phyloP scores from a whole-genome alignment of 2,329 filamentous ascomycete species.

The Stachybotrys echinatus region DNA sequence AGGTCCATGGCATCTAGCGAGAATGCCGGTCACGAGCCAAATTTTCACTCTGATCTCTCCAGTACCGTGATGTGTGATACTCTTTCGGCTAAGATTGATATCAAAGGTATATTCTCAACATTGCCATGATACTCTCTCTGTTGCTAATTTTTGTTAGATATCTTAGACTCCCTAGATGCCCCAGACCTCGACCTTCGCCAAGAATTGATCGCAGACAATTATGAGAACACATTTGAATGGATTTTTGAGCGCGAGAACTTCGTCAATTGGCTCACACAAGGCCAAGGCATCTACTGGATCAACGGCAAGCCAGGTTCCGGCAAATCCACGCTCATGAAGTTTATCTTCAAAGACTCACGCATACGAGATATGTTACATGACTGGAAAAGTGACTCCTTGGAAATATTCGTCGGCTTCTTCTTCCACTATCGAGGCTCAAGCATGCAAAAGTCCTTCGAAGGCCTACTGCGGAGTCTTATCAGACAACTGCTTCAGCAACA shows the following conservation, averaged over 20 bases:
- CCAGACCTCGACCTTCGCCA: background rate
- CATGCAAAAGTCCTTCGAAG: constrained; percentile 1
- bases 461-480: background rate
- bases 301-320: background rate
- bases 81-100: too few relatives aligned
- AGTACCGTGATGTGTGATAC: too few relatives aligned
- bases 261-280: background rate
- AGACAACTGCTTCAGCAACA: background rate
- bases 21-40: too few relatives aligned
- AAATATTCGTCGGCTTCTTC: background rate
- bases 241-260: background rate
- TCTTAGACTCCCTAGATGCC: background rate
- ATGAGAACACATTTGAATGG: background rate
- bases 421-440: background rate
- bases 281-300: background rate
- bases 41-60: too few relatives aligned
- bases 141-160: background rate
- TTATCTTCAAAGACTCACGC: background rate
- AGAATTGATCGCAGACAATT: background rate
- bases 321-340: constrained; percentile 1
- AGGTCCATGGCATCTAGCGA: background rate
- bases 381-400: background rate
- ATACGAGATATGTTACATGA: background rate
- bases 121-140: background rate
- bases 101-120: background rate